These are phyloP conservation scores for Pulveroboletus sp. DNA, from an alignment of 768 basidiomycete species.

Conservation along the genomic window DNA sequence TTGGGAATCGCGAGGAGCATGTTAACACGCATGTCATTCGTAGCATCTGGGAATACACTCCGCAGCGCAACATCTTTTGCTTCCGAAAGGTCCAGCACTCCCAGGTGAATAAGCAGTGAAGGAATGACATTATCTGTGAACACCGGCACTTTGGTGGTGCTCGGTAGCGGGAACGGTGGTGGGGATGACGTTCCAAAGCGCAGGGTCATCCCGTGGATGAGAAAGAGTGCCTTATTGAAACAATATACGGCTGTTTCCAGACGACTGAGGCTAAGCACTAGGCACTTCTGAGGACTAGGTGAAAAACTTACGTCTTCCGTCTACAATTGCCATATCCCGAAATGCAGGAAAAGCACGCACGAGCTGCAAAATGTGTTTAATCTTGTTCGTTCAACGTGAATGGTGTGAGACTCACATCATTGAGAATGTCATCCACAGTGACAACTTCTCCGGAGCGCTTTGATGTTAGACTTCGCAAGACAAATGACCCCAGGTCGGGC, in stretches of 20 bases:
- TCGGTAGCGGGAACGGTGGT: constrained; percentile 60
- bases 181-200: constrained; percentile 60
- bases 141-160: constrained; percentile 56
- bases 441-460: constrained; percentile 29
- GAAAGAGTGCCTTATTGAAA: constrained; percentile 88
- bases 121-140: constrained; percentile 84
- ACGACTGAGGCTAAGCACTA: background rate
- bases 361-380: constrained; percentile 44
- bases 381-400: constrained; percentile 2
- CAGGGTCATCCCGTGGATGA: constrained; percentile 64
- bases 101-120: constrained; percentile 76
- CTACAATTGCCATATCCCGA: constrained; percentile 67
- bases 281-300: constrained; percentile 2
- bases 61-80: constrained; percentile 40
- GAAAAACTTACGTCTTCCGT: constrained; percentile 52
- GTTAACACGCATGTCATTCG: constrained; percentile 36
- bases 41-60: constrained; percentile 48
- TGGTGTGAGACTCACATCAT: constrained; percentile 47
- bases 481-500: constrained; percentile 70
- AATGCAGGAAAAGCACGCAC: constrained; percentile 80
- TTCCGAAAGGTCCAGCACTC: constrained; percentile 65
- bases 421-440: constrained; percentile 58
- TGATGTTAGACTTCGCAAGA: constrained; percentile 61
- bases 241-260: constrained; percentile 66
- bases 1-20: constrained; percentile 37